Percentiles rank a stretch among this genome's conserved stretches.
phyloP scores from a whole-genome alignment of 2,329 filamentous ascomycete genomes.

The Claviceps digitariae region DNA sequence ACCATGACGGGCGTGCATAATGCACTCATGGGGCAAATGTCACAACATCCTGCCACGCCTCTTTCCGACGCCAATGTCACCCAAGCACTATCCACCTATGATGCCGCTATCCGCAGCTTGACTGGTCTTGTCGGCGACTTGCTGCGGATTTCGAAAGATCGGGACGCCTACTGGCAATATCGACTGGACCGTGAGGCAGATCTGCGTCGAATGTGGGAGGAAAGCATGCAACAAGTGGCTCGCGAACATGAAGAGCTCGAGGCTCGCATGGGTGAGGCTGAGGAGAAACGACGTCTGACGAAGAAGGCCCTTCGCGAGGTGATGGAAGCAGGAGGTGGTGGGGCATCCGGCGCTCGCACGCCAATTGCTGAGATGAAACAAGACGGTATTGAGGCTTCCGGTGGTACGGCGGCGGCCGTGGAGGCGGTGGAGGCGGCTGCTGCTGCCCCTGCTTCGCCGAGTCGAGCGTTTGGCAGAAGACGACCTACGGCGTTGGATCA shows the following conservation, averaged over 20 bases:
- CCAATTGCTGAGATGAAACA: slow-evolving; percentile 16
- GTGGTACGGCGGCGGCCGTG: slow-evolving; percentile 16
- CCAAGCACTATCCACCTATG: slow-evolving; percentile 73
- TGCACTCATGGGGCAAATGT: slow-evolving; percentile 58
- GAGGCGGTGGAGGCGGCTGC: background rate
- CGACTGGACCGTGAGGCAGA: slow-evolving; percentile 82
- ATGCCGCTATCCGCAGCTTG: slow-evolving; percentile 77
- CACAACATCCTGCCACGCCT: slow-evolving; percentile 53
- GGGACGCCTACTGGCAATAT: slow-evolving; percentile 95
- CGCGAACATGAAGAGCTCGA: slow-evolving; percentile 87
- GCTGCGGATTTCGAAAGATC: slow-evolving; percentile 81
- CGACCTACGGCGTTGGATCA: slow-evolving; percentile 56
- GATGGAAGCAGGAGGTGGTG: slow-evolving; percentile 39
- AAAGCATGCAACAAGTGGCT: slow-evolving; percentile 96
- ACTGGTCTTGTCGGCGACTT: slow-evolving; percentile 76
- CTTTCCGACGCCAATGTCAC: slow-evolving; percentile 66
- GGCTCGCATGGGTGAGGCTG: slow-evolving; percentile 73
- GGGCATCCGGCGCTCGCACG: slow-evolving; percentile 20
- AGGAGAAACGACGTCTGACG: slow-evolving; percentile 77
- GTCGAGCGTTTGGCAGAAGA: slow-evolving; percentile 30
- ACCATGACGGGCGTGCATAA: slow-evolving; percentile 73
- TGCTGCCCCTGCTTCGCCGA: slow-evolving; percentile 23
- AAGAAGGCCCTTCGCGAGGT: slow-evolving; percentile 83
- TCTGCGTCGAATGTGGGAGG: slow-evolving; percentile 93
- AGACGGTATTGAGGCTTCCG: slow-evolving; percentile 19